Conservation (phyloP, 306 rosid species). For the Clitoria ternatea region DNA sequence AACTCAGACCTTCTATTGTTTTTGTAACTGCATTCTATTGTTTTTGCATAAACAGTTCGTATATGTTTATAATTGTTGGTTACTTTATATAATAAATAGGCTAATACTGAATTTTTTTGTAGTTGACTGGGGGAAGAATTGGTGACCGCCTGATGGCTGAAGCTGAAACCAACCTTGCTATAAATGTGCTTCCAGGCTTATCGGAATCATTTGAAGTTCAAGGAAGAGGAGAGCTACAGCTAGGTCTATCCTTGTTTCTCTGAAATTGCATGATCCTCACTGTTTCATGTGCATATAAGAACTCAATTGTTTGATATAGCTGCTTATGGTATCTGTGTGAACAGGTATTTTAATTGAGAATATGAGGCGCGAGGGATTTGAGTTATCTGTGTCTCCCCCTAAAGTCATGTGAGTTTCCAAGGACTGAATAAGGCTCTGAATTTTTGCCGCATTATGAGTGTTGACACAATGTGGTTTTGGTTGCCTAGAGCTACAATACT, state of each 20-base stretch:
- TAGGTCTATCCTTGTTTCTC: conserved; percentile 55
- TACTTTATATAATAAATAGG: conserved; percentile 22
- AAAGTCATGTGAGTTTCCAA: conserved; percentile 85
- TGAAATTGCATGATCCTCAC: conserved; percentile 16
- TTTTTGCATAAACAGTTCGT: conserved; percentile 1
- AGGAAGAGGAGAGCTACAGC: conserved; percentile 99
- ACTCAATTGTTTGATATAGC: neutral
- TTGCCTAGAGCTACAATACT: neutral
- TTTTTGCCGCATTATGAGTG: conserved; percentile 4
- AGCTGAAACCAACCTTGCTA: conserved; percentile 98
- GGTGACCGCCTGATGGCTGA: conserved; percentile 88
- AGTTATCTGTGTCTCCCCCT: conserved; percentile 92
- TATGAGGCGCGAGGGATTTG: conserved; percentile 99
- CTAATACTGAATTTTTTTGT: conserved; percentile 30
- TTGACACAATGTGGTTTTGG: conserved; percentile 3
- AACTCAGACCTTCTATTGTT: neutral
- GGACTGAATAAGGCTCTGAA: conserved; percentile 9
- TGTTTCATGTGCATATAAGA: neutral
- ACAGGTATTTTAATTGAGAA: conserved; percentile 96
- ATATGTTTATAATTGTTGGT: conserved; percentile 8
- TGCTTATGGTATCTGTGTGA: conserved; percentile 26
- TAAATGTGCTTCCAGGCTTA: conserved; percentile 92
- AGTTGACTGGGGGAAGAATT: conserved; percentile 94
- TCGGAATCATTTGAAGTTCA: conserved; percentile 95
- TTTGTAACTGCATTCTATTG: conserved; percentile 12